Evolutionary conservation across 116 monocot genomes (phyloP).

Genomic region (Papilionanthe hybrid): DNA sequence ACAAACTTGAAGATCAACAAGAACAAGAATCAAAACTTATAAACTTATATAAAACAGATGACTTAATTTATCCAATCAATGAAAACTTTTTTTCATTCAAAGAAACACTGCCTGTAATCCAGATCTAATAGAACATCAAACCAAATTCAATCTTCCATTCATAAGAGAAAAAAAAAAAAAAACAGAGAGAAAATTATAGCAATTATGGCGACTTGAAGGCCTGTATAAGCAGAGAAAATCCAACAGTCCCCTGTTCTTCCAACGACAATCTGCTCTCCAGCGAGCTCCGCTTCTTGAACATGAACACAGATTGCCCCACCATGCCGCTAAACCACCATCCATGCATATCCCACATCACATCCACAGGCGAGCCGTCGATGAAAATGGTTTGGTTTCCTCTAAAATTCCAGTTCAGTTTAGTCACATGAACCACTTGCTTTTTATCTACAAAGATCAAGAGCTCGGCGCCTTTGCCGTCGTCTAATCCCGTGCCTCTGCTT

Average conservation of each 20-base stretch:
- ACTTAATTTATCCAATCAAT: too few species aligned
- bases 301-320: conserved; percentile 41
- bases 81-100: too few species aligned
- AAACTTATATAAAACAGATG: too few species aligned
- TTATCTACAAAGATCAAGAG: conserved; percentile 54
- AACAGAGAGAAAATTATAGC: too few species aligned
- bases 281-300: conserved; percentile 62
- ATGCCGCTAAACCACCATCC: conserved; percentile 57
- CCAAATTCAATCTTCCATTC: too few species aligned
- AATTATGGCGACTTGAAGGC: conserved; percentile 32
- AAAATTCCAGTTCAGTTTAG: conserved; percentile 64
- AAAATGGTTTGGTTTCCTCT: conserved; percentile 80
- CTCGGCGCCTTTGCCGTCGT: conserved; percentile 29
- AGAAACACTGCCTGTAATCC: too few species aligned
- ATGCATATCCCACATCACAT: conserved; percentile 63
- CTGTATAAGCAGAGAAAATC: conserved; percentile 69
- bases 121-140: too few species aligned
- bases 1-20: too few species aligned
- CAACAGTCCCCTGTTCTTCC: conserved; percentile 37
- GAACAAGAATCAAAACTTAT: too few species aligned
- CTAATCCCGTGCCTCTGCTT: conserved; percentile 20
- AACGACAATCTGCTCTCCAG: conserved; percentile 73
- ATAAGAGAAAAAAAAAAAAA: too few species aligned
- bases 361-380: conserved; percentile 74
- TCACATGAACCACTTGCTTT: conserved; percentile 60